These are phyloP conservation scores for Cladosporium sp. DNA, from an alignment of 2,329 filamentous ascomycete genomes.

Conservation along the genomic window DNA sequence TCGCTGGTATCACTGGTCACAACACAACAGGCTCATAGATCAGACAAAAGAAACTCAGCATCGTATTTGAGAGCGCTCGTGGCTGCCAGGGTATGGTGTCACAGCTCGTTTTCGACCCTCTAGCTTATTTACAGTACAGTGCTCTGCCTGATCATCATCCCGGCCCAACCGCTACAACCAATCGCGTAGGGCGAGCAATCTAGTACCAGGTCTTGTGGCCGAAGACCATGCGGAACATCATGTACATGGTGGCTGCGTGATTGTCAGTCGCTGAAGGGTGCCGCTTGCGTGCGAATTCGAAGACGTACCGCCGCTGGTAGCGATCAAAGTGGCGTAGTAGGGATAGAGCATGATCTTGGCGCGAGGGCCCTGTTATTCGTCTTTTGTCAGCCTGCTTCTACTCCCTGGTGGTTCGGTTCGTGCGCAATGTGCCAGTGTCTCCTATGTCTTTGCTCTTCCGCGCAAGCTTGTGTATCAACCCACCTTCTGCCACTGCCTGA, in stretches of 20 bases:
- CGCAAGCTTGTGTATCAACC: background rate
- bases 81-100: slow-evolving; percentile 19
- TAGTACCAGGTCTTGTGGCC: slow-evolving; percentile 76
- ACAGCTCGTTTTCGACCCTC: slow-evolving; percentile 20
- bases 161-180: background rate
- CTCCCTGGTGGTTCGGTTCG: background rate
- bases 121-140: slow-evolving; percentile 15
- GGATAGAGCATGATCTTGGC: slow-evolving; percentile 66
- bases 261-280: slow-evolving; percentile 10
- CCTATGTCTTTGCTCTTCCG: slow-evolving; percentile 3
- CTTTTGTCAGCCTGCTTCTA: slow-evolving; percentile 22
- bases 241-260: slow-evolving; percentile 59
- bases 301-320: slow-evolving; percentile 55
- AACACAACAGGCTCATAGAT: background rate
- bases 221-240: slow-evolving; percentile 69
- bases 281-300: background rate
- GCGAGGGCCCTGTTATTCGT: slow-evolving; percentile 56
- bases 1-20: too few species aligned
- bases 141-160: background rate
- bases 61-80: slow-evolving; percentile 16
- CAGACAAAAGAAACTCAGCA: slow-evolving; percentile 16
- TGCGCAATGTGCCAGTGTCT: background rate
- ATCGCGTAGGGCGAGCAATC: background rate
- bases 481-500: slow-evolving; percentile 77
- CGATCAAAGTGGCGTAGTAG: slow-evolving; percentile 58